Conservation (phyloP, 1,284 basidiomycete species). For the Veloporphyrellus conicus region DNA sequence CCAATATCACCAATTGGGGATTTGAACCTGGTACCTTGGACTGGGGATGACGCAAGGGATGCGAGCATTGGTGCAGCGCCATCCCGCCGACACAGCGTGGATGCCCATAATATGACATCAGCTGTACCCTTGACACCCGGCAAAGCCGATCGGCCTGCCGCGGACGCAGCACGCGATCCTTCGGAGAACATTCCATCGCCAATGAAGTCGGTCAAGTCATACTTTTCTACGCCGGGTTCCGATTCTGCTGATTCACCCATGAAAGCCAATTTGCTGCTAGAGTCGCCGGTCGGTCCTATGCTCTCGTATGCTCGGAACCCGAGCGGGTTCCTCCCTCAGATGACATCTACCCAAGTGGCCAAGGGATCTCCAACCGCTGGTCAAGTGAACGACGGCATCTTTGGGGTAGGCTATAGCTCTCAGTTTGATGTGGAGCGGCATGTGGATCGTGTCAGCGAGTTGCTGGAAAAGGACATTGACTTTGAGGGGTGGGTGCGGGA, state of each 20-base stretch:
- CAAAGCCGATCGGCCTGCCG: constrained; percentile 3
- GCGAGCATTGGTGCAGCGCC: constrained; percentile 1
- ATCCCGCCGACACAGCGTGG: neutral
- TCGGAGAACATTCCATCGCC: constrained; percentile 28
- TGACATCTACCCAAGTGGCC: constrained; percentile 38
- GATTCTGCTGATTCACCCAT: constrained; percentile 33
- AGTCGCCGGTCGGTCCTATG: constrained; percentile 39
- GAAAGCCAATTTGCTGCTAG: constrained; percentile 27
- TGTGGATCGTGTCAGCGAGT: constrained; percentile 39
- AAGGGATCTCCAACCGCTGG: constrained; percentile 13
- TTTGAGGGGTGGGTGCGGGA: constrained; percentile 44
- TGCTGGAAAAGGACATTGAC: constrained; percentile 45
- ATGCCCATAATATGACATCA: constrained; percentile 1
- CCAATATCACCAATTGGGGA: constrained; percentile 7
- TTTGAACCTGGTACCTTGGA: neutral
- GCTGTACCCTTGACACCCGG: constrained; percentile 5
- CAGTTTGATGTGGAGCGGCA: constrained; percentile 46
- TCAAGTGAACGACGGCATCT: constrained; percentile 25
- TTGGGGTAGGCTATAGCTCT: constrained; percentile 41
- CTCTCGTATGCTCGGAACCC: constrained; percentile 38
- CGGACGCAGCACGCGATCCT: neutral
- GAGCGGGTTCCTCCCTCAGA: constrained; percentile 37
- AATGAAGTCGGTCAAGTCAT: constrained; percentile 35
- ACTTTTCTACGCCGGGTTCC: constrained; percentile 43
- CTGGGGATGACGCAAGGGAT: constrained; percentile 3